Base-by-base conservation (phyloP, 805 yeast genomes). In the Debaryomyces maramus region DNA sequence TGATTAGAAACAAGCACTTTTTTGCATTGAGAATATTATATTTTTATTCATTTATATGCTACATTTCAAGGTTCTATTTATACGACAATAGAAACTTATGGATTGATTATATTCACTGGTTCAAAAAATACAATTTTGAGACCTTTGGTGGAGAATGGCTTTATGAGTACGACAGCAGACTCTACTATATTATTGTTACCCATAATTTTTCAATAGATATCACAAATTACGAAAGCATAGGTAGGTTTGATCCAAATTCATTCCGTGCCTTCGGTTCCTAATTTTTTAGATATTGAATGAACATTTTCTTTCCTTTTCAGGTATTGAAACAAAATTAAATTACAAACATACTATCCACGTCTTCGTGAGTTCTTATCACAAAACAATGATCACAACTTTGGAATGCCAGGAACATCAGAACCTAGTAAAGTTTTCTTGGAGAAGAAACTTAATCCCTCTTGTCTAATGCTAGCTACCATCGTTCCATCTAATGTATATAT, bases 391-490 rank as follows among this genome's bases (percentile, higher is more conserved):
- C 28, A 24, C 11, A 24, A 5, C 13, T 24, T 24, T 10, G 28
- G 28, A 24, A 24, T 24, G 6, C 28, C 10, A 8, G 28, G 28
- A 2, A 15, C 10, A 24, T 24, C 28, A 5, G 28, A 24, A n/a
- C 28, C 28, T 24, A 24, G 13, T 15, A 24, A 24, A 10, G 28
- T 24, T 16, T 18, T 6, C 22, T 32, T 45, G 26, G 40, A 41
- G 58, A 65, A 41, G 51, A 50, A 36, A 53, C 76, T 39, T 45
- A 81, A 61, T 0, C 88, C 88, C 56, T 85, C 89, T 58, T 85
- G 91, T 6, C 80, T 56, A 1, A 81, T 69, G 0, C 82, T 73
- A 2, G 86, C 85, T 2, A 79, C 72, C 41, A 81, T 72, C 19
- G 67, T 65, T 2, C 78, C 79, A 15, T 71, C 66, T 5, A 53